A percentile compares a stretch with the other conserved stretches of the same genome.
Conservation (phyloP, 2,329 filamentous ascomycete genomes). For the Ampelomyces quisqualis region DNA sequence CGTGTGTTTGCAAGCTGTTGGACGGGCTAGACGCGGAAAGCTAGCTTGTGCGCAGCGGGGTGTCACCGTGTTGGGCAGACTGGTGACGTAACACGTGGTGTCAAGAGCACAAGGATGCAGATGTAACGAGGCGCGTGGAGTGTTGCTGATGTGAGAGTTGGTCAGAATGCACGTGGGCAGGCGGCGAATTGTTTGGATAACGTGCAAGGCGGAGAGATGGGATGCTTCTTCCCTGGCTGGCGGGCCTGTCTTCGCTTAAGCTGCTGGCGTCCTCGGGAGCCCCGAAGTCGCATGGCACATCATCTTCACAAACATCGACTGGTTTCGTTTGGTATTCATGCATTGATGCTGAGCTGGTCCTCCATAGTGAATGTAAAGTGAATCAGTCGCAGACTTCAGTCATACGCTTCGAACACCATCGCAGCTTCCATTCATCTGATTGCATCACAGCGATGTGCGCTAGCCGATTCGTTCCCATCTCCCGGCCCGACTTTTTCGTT, state of each 20-base stretch:
- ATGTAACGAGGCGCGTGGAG: slow-evolving; percentile 7
- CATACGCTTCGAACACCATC: too few species aligned
- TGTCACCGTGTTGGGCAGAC: slow-evolving; percentile 13
- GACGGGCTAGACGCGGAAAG: slow-evolving; percentile 37
- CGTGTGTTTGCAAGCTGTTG: slow-evolving; percentile 39
- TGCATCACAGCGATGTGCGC: too few species aligned
- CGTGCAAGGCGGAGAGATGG: slow-evolving; percentile 31
- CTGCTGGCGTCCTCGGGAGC: slow-evolving; percentile 11
- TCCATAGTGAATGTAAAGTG: too few species aligned
- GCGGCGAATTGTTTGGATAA: slow-evolving; percentile 38
- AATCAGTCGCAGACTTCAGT: too few species aligned
- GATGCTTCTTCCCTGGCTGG: slow-evolving; percentile 25
- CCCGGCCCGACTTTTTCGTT: too few species aligned
- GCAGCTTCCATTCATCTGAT: too few species aligned
- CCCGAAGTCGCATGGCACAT: slow-evolving; percentile 4
- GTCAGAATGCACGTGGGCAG: slow-evolving; percentile 19
- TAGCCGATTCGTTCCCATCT: too few species aligned
- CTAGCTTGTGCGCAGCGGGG: slow-evolving; percentile 37
- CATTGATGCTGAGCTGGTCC: too few species aligned
- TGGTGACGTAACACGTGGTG: slow-evolving; percentile 26
- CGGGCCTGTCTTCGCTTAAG: slow-evolving; percentile 23
- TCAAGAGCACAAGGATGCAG: slow-evolving; percentile 2
- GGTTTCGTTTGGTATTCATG: too few species aligned
- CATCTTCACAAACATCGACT: background rate
- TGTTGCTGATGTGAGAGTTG: slow-evolving; percentile 7